A percentile compares a stretch with the other conserved stretches of the same genome.
Conservation (phyloP, 106 monocot genomes). For the Acorus calamus region DNA sequence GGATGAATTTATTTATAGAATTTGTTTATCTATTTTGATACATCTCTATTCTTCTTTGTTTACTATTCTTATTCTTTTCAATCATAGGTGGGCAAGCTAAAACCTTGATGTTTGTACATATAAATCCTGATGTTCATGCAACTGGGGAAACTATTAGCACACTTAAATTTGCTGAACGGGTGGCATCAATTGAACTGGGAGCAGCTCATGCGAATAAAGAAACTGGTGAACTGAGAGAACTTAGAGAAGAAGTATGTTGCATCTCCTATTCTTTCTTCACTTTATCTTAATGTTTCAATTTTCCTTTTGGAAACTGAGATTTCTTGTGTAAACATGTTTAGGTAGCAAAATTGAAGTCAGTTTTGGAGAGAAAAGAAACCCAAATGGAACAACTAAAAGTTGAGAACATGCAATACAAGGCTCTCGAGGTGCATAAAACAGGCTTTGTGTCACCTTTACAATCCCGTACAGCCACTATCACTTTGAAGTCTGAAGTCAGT, state of each 20-base stretch:
- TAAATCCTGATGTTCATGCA: slow-evolving; percentile 1
- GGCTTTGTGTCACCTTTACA: slow-evolving; percentile 15
- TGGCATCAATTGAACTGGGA: slow-evolving; percentile 35
- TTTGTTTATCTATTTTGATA: too few relatives aligned
- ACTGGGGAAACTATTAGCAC: slow-evolving; percentile 46
- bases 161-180: slow-evolving; percentile 42
- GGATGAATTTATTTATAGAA: too few relatives aligned
- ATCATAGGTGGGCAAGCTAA: background rate
- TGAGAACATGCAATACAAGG: background rate
- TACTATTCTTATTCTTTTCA: too few relatives aligned
- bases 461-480: background rate
- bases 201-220: slow-evolving; percentile 41
- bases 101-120: background rate
- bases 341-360: slow-evolving; percentile 24
- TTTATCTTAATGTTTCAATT: background rate
- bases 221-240: slow-evolving; percentile 30
- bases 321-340: slow-evolving; percentile 1
- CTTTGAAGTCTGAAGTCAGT: slow-evolving; percentile 14
- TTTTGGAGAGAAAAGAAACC: slow-evolving; percentile 20
- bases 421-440: slow-evolving; percentile 13
- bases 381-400: slow-evolving; percentile 12
- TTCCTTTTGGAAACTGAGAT: background rate
- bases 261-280: background rate
- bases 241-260: slow-evolving; percentile 28
- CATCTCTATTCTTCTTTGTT: too few relatives aligned